Base-by-base conservation (phyloP, 257 asterid species). In the Avicennia marina region DNA sequence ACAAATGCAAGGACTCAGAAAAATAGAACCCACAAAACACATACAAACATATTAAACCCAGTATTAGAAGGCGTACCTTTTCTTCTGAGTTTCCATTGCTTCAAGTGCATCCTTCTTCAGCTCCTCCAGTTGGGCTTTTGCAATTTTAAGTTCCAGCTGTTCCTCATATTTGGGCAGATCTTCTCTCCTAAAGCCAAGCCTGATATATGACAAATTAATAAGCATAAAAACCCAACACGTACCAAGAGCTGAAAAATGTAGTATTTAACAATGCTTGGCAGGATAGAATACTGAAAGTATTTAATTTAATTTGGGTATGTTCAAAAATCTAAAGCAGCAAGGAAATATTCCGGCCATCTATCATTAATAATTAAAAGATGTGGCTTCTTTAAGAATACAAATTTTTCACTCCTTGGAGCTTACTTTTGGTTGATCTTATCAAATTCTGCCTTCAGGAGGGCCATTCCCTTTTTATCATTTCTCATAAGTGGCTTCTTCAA, bases 51-150 rank as follows among this genome's bases (percentile, higher is more conserved):
- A 22, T 16, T 15, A 32, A 48, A 19, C 40, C 21, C 25, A 11
- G 13, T 1, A 47, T 46, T 33, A 56, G 62, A 53, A 27, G 40
- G 36, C 18, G 32, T 81, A 89, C 95, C 89, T 46, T 72, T 88
- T 85, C 82, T 81, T 85, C 72, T 91, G 96, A 58, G 96, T 80
- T 25, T 85, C 96, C 98, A 91, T 91, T 61, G 96, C 98, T 65
- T 91, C 96, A 53, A 72, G 2, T 26, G 80, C 85, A 27, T 87
- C 95, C 81, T 90, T 90, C 76, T 87, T 77, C 78, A 91, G 73
- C 68, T 85, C 95, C 66, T 83, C 94, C 41, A 88, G 72, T 48
- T 91, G 96, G 24, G 95, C 96, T 76, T 85, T 88, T 1, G 98
- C 93, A 42, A 91, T 74, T 64, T 88, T 91, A 1, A 79, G 85